Evolutionary conservation across 1,284 basidiomycete species (phyloP).

Genomic region (Inonotus obliquus): DNA sequence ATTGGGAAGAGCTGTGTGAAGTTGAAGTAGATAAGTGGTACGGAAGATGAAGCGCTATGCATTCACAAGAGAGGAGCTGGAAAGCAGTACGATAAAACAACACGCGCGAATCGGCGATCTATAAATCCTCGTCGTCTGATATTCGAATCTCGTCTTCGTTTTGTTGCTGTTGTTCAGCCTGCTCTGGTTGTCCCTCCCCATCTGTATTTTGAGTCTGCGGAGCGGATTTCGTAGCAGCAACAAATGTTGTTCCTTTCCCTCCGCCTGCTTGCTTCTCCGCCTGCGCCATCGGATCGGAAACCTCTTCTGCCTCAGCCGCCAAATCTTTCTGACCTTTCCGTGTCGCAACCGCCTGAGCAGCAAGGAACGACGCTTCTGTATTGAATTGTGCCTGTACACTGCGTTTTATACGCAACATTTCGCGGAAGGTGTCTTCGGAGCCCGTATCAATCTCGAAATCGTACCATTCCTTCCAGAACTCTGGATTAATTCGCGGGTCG

Average conservation of each 20-base stretch:
- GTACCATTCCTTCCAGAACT: conserved; percentile 98
- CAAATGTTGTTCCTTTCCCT: conserved; percentile 54
- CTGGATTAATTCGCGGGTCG: conserved; percentile 85
- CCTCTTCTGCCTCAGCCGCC: conserved; percentile 48
- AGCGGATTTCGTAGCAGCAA: conserved; percentile 52
- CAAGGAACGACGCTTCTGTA: conserved; percentile 88
- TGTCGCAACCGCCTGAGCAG: conserved; percentile 77
- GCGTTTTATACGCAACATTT: conserved; percentile 97
- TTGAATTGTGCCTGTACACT: conserved; percentile 99
- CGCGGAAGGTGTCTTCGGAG: conserved; percentile 97
- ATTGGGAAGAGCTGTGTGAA: conserved; percentile 71
- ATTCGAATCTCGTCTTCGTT: conserved; percentile 83
- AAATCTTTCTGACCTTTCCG: conserved; percentile 49
- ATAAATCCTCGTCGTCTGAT: conserved; percentile 70
- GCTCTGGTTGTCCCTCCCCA: conserved; percentile 27
- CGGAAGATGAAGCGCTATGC: conserved; percentile 21
- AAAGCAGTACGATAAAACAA: conserved; percentile 9
- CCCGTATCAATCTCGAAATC: conserved; percentile 96
- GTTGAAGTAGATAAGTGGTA: conserved; percentile 72
- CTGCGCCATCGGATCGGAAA: conserved; percentile 67
- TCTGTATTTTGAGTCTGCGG: conserved; percentile 28
- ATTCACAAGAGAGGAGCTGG: neutral
- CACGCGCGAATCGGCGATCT: conserved; percentile 18
- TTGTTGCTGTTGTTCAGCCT: conserved; percentile 25
- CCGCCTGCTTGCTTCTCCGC: conserved; percentile 49